Evolutionary conservation across 1,284 basidiomycete genomes (phyloP), one percentile per base, ranked within the genome.

Genomic region (Laetiporus sulphureus): DNA sequence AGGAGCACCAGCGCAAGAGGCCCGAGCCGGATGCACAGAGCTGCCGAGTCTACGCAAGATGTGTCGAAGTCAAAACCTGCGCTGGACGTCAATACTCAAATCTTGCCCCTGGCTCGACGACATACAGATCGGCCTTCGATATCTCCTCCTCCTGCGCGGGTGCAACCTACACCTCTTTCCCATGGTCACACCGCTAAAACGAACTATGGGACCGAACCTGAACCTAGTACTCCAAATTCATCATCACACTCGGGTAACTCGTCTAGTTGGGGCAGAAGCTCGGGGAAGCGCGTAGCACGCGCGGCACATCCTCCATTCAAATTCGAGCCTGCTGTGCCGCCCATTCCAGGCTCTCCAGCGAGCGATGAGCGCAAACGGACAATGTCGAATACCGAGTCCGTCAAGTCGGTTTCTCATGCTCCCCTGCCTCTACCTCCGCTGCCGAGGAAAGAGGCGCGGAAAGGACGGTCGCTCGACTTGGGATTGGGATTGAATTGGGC

Each of bases 391-490:
- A 37, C 37, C 10, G 35, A 34, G 4, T 34, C 45, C 2, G 29
- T 41, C 2, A 40, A 38, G 15, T 44, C 39, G 22, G 63, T 67
- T 18, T n/a, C n/a, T n/a, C n/a, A n/a, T n/a, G n/a, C n/a, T n/a
- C n/a, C n/a, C n/a, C n/a, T n/a, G n/a, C n/a, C n/a, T n/a, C 65
- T 68, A 3, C 65, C 71, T 4, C 62, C 64, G 6, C 49, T 57
- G 27, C 53, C 49, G 25, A 48, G 46, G 7, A 42, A 49, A 56
- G 36, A 61, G 48, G 52, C 56, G 48, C 35, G 69, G 58, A 81
- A 79, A 53, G 79, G 80, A 3, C 76, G 80, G 19, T 84, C 82
- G 19, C 59, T 84, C 25, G 82, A 84, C 57, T 67, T 84, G 8
- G 76, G 77, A 3, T 54, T 84, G 61, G 79, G 57, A 40, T 72